Conservation (phyloP, 2,329 filamentous ascomycete genomes). For the Penicillium sp. region DNA sequence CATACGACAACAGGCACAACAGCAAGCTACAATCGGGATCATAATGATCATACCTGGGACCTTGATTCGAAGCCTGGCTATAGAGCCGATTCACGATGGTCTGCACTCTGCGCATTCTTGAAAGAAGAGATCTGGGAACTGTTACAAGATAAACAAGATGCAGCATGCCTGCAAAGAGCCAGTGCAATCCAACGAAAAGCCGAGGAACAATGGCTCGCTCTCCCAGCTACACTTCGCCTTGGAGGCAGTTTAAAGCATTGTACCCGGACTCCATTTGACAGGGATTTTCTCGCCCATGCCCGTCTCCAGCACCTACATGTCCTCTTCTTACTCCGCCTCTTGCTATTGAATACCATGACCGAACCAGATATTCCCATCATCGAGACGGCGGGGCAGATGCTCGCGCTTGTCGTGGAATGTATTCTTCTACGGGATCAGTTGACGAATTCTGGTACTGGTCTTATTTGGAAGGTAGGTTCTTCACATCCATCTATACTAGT, state of each 20-base stretch:
- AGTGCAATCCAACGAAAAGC: slow-evolving; percentile 22
- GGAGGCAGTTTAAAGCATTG: slow-evolving; percentile 23
- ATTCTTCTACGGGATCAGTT: slow-evolving; percentile 28
- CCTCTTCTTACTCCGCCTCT: slow-evolving; percentile 25
- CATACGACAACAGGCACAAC: not conserved
- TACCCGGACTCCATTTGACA: slow-evolving; percentile 20
- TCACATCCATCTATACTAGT: not conserved
- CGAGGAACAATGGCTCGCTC: slow-evolving; percentile 20
- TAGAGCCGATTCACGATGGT: slow-evolving; percentile 28
- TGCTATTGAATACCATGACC: slow-evolving; percentile 23
- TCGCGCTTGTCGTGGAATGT: slow-evolving; percentile 27
- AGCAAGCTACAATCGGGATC: not conserved
- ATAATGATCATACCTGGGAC: slow-evolving; percentile 10
- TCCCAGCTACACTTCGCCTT: slow-evolving; percentile 24
- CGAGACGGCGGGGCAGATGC: slow-evolving; percentile 28
- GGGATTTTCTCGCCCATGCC: slow-evolving; percentile 26
- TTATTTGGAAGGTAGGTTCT: slow-evolving; percentile 27
- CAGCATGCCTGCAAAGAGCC: slow-evolving; percentile 15
- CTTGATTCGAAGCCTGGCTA: slow-evolving; percentile 22
- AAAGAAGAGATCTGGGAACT: slow-evolving; percentile 30
- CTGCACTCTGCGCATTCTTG: slow-evolving; percentile 26
- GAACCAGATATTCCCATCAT: slow-evolving; percentile 26
- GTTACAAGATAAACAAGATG: slow-evolving; percentile 25
- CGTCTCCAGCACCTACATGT: slow-evolving; percentile 29
- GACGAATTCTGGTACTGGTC: slow-evolving; percentile 27